Percentiles rank a stretch among this genome's conserved stretches.
These are phyloP conservation scores for Amoeboaphelidium protococcarum DNA, from an alignment of 371 early-diverging fungal species.

Conservation along the genomic window DNA sequence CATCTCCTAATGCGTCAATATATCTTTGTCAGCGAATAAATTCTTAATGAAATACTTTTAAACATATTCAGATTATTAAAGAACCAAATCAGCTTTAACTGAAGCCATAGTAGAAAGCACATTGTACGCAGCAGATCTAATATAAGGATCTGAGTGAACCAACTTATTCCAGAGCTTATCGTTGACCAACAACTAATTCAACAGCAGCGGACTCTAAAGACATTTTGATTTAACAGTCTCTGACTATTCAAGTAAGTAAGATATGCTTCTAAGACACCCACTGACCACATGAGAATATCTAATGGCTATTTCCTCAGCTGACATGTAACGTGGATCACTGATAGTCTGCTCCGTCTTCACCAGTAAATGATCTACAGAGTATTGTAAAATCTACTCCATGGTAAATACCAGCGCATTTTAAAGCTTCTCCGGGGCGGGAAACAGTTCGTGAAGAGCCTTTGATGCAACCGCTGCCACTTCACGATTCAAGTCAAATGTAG, in stretches of 20 bases:
- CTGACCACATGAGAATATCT: conserved; percentile 13
- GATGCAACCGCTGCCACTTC: conserved; percentile 12
- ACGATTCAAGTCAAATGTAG: conserved; percentile 12
- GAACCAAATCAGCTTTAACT: too few species aligned
- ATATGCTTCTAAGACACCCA: conserved; percentile 8
- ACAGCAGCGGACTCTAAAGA: conserved; percentile 8
- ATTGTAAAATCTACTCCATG: conserved; percentile 9
- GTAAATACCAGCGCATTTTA: conserved; percentile 13
- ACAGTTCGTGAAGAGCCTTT: conserved; percentile 11
- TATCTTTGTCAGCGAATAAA: conserved; percentile 18
- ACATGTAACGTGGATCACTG: conserved; percentile 18
- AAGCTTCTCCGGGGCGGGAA: conserved; percentile 9
- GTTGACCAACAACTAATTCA: conserved; percentile 4
- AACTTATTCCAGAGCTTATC: neutral
- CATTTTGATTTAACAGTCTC: conserved; percentile 1
- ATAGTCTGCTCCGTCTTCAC: conserved; percentile 15
- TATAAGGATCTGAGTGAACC: neutral
- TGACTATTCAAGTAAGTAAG: conserved; percentile 6
- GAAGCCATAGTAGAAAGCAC: too few species aligned
- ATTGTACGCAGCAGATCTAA: neutral
- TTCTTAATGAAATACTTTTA: conserved; percentile 8
- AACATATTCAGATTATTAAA: too few species aligned
- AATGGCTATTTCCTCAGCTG: conserved; percentile 14
- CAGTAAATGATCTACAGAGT: conserved; percentile 10
- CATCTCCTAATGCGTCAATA: conserved; percentile 23